Base-by-base conservation (phyloP, 2,329 filamentous ascomycete species). In the Monosporascus sp. region DNA sequence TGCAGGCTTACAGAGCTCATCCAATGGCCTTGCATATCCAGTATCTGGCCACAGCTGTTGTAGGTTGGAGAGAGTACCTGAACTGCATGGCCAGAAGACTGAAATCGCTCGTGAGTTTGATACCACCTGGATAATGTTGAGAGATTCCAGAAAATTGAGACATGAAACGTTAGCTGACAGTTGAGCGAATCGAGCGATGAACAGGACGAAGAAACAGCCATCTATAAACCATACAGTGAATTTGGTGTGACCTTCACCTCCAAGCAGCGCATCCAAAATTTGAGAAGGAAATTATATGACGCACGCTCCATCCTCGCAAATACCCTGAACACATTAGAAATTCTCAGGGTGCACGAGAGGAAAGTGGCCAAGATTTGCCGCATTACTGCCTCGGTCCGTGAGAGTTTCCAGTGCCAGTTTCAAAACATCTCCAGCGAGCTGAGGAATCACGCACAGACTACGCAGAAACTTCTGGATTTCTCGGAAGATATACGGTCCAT, bases 1-100 rank as follows among this genome's bases (percentile, higher is more conserved):
- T 6, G 26, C 26, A 26, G 26, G 26, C 26, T 26, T 26, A 26
- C 26, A 8, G 26, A 26, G 26, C 1, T 8, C 55, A 57, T 27
- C 55, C 52, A 17, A 54, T 57, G 55, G 17, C n/a, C 14, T 40
- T 57, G 24, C 55, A 57, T 37, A 11, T 54, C 26, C 47, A 24
- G 27, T 57, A 54, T 44, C 52, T 57, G 27, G 19, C 19, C 17
- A 40, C 48, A 17, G 50, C 40, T 6, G 14, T 54, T 19, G 43
- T 20, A 45, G 49, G 50, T 35, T 57, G 55, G 55, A 57, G 55
- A 41, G 52, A 57, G 22, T 57, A 57, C 37, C 52, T 57, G n/a
- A 44, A 57, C 37, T 57, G 3, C 24, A 19, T 53, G 45, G 38
- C 52, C 20, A 9, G 43, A 40, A 53, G 47, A 47, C 37, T 53